Evolutionary conservation across 257 asterid genomes (phyloP).

Genomic region (Cinchona pubescens): DNA sequence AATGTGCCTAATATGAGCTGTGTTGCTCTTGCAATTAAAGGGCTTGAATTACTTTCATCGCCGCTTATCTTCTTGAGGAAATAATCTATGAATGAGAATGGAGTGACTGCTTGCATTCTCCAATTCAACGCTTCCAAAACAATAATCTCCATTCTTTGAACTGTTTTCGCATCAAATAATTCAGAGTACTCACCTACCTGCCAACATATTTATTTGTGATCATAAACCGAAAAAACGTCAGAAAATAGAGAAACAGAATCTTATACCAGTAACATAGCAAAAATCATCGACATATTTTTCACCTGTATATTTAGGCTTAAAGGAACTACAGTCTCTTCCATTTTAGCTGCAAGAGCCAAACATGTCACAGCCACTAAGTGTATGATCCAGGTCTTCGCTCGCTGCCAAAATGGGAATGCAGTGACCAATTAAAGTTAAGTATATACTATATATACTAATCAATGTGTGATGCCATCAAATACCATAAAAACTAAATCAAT

Average conservation of each 20-base stretch:
- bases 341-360: constrained; percentile 45
- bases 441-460: not conserved
- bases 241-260: not conserved
- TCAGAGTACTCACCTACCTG: constrained; percentile 29
- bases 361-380: constrained; percentile 43
- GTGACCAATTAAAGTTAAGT: not conserved
- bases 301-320: constrained; percentile 40
- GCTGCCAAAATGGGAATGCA: constrained; percentile 18
- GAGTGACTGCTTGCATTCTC: constrained; percentile 47
- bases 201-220: not conserved
- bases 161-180: constrained; percentile 38
- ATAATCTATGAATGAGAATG: constrained; percentile 40
- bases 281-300: not conserved
- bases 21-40: constrained; percentile 24
- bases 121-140: constrained; percentile 41
- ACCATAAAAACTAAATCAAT: no score
- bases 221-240: not conserved
- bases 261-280: not conserved
- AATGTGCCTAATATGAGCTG: constrained; percentile 32
- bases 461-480: not conserved
- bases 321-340: constrained; percentile 49
- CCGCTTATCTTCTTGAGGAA: constrained; percentile 27
- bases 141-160: constrained; percentile 46
- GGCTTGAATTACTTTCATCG: constrained; percentile 25
- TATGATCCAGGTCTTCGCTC: constrained; percentile 40